Base-by-base conservation (phyloP, 2,329 filamentous ascomycete genomes). In the Rosellinia necatrix region DNA sequence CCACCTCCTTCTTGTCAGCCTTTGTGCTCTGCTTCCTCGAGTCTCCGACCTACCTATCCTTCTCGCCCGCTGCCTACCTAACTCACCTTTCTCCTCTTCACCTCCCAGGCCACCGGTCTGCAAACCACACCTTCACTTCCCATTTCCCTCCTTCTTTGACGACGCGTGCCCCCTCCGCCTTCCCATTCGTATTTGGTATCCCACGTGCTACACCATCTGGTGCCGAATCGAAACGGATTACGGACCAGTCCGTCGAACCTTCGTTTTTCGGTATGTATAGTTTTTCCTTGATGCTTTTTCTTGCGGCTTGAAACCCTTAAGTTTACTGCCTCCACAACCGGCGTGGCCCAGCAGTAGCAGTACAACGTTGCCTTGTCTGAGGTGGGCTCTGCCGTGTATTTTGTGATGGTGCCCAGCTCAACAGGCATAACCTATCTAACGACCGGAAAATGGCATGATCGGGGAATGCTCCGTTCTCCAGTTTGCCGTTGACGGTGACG, bases 211-310 rank as follows among this genome's bases (percentile, higher is more conserved):
- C 35, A 34, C 49, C 48, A 44, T 56, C 30, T 53, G 40, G 49
- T 34, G 49, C 49, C 46, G 49, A 52, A 53, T 49, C 52, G 30
- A 49, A 49, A 49, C 51, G 34, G 57, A 60, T 53, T 60, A 42
- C 55, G 51, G 60, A 62, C 60, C 60, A 50, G 59, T 62, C 57
- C 58, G 53, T 56, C 49, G 40, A 56, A 53, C 57, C 13, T 52
- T 58, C 37, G 38, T 55, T 62, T 62, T 60, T 53, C 42, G 56
- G 59, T 61, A 61, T 32, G 59, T 58, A 9, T n/a, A 37, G 17
- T 35, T 46, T 19, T 19, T 10, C 29, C 15, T 38, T 34, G 4
- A 30, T 38, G 24, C 27, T 21, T 12, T 7, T 30, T 13, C n/a
- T 8, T 30, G 17, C 13, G 35, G 41, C 17, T 32, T n/a, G n/a